A percentile compares a stretch with the other conserved stretches of the same genome.
These are phyloP conservation scores for Mikania micrantha DNA, from an alignment of 129 eudicot genomes.

Conservation along the genomic window DNA sequence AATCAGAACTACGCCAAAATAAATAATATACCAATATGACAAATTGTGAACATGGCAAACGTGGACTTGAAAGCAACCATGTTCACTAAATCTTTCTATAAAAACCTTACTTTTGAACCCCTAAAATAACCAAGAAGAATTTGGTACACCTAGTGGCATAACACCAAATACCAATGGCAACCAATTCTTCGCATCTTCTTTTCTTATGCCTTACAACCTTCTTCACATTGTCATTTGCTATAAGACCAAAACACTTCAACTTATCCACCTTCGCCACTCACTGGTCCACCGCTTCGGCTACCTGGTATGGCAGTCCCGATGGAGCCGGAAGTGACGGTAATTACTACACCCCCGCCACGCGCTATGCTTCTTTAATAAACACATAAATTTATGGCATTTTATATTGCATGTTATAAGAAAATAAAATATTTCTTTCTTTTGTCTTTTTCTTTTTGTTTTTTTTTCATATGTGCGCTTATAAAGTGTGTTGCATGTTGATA, in stretches of 20 bases:
- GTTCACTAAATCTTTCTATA: conserved; percentile 20
- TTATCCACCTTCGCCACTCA: conserved; percentile 38
- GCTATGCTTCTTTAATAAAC: not conserved
- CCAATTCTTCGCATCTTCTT: conserved; percentile 22
- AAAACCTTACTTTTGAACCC: conserved; percentile 11
- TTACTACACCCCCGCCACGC: not conserved
- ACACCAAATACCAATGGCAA: conserved; percentile 21
- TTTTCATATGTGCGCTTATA: not conserved
- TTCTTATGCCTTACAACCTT: conserved; percentile 26
- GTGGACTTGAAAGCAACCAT: conserved; percentile 39
- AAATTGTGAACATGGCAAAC: conserved; percentile 30
- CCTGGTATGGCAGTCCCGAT: conserved; percentile 79
- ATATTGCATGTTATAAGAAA: too few relatives aligned
- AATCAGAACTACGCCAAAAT: not conserved
- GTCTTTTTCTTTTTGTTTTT: too few relatives aligned
- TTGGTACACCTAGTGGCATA: conserved; percentile 12
- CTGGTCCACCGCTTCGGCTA: conserved; percentile 73
- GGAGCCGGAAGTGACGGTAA: conserved; percentile 90
- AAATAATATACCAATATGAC: conserved; percentile 10
- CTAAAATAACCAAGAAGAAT: conserved; percentile 10
- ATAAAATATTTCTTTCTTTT: too few relatives aligned
- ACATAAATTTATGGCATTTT: too few relatives aligned
- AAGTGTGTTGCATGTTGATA: conserved; percentile 10
- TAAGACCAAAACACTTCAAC: conserved; percentile 48
- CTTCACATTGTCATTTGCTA: conserved; percentile 30